Conservation (phyloP, 768 basidiomycete species). For the Boletus huronensis region DNA sequence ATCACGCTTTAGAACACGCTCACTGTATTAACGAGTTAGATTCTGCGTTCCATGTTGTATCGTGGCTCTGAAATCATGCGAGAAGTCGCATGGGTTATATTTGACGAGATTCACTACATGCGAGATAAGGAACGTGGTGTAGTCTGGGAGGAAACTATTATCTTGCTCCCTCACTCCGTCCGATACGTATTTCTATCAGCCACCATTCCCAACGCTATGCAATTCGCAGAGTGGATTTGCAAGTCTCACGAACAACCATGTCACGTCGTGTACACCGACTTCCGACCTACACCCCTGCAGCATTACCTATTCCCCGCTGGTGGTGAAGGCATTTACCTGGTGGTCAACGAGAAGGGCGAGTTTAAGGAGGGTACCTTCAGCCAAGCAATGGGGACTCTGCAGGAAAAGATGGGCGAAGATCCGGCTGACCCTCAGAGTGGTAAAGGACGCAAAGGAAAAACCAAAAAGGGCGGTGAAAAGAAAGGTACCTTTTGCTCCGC, state of each 20-base stretch:
- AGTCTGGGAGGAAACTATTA: slow-evolving; percentile 99
- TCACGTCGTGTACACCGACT: slow-evolving; percentile 99
- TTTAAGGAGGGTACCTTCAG: slow-evolving; percentile 97
- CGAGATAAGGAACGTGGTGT: slow-evolving; percentile 98
- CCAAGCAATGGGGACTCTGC: slow-evolving; percentile 94
- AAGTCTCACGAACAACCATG: slow-evolving; percentile 97
- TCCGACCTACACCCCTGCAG: slow-evolving; percentile 95
- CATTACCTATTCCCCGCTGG: slow-evolving; percentile 98
- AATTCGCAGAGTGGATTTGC: slow-evolving; percentile 99
- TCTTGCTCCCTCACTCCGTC: slow-evolving; percentile 92
- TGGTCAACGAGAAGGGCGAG: slow-evolving; percentile 98
- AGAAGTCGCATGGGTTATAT: slow-evolving; percentile 99
- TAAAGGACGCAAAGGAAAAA: slow-evolving; percentile 87
- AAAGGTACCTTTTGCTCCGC: slow-evolving; percentile 56
- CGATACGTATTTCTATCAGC: slow-evolving; percentile 99
- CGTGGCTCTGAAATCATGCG: slow-evolving; percentile 99
- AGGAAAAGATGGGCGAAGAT: slow-evolving; percentile 82
- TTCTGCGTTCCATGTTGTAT: slow-evolving; percentile 97
- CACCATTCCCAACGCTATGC: slow-evolving; percentile 99
- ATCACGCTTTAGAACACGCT: background rate
- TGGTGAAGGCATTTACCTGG: slow-evolving; percentile 94
- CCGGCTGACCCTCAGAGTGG: slow-evolving; percentile 84
- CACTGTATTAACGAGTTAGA: slow-evolving; percentile 46
- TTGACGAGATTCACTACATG: slow-evolving; percentile 99
- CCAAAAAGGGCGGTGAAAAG: slow-evolving; percentile 87